phyloP scores from a whole-genome alignment of 2,329 filamentous ascomycete genomes.

The Aspergillus nomiae region DNA sequence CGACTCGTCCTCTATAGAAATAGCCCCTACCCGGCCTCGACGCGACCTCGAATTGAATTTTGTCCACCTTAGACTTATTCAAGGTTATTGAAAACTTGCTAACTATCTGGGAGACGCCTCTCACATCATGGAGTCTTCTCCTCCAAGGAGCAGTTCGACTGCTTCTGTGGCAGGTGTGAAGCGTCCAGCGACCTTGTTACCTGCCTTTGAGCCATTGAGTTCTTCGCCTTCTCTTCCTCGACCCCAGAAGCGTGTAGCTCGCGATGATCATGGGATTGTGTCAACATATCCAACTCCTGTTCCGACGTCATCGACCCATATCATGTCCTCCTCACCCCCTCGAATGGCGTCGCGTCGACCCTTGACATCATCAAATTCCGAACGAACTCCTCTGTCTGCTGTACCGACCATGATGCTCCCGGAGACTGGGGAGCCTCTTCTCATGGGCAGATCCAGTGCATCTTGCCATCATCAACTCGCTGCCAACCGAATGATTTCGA shows the following conservation, averaged over 20 bases:
- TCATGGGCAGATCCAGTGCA: slow-evolving; percentile 92
- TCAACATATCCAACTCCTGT: slow-evolving; percentile 87
- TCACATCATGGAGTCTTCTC: slow-evolving; percentile 43
- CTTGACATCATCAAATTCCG: slow-evolving; percentile 59
- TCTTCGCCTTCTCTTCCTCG: slow-evolving; percentile 53
- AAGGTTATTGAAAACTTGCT: slow-evolving; percentile 15
- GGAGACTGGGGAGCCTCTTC: slow-evolving; percentile 75
- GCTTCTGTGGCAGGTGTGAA: slow-evolving; percentile 45
- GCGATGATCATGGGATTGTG: slow-evolving; percentile 43
- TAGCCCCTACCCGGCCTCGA: slow-evolving; percentile 20
- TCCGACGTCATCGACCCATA: slow-evolving; percentile 89
- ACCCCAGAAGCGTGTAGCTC: slow-evolving; percentile 49
- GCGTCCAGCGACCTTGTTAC: slow-evolving; percentile 50
- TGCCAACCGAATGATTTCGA: slow-evolving; percentile 86
- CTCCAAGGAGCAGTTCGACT: slow-evolving; percentile 36
- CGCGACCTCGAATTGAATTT: slow-evolving; percentile 27
- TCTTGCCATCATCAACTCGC: slow-evolving; percentile 96
- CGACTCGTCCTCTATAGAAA: slow-evolving; percentile 13
- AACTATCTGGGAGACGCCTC: neutral
- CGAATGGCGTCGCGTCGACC: slow-evolving; percentile 60
- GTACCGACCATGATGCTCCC: slow-evolving; percentile 82
- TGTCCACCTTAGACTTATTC: slow-evolving; percentile 8
- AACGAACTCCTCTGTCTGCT: slow-evolving; percentile 79
- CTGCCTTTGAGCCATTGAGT: slow-evolving; percentile 52
- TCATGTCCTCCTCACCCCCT: slow-evolving; percentile 84